Conservation (phyloP, 768 basidiomycete species). For the Termitomyces sp. region DNA sequence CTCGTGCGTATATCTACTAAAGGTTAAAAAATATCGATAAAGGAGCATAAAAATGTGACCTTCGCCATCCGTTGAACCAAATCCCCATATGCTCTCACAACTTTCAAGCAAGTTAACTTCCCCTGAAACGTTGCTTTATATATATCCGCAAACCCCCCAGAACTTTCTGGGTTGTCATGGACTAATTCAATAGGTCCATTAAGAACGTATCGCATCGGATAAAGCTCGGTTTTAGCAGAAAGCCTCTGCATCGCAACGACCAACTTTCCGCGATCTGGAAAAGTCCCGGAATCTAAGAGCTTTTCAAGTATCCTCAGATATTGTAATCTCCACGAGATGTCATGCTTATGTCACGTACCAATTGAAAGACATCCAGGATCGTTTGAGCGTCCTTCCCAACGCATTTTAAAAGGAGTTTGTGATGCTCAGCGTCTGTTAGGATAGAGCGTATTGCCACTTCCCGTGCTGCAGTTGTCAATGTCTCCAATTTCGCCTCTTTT, state of each 20-base stretch:
- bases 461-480: too few species aligned
- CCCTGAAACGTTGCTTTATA: neutral
- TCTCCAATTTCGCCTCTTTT: too few species aligned
- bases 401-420: neutral
- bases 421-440: neutral
- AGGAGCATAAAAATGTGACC: neutral
- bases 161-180: neutral
- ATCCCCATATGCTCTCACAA: neutral
- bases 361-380: constrained; percentile 6
- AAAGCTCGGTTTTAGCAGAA: constrained; percentile 6
- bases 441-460: neutral
- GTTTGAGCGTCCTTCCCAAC: constrained; percentile 1
- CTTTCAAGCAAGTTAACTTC: constrained; percentile 4
- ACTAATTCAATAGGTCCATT: neutral
- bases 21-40: neutral
- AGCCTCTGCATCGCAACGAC: constrained; percentile 5
- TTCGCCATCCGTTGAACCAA: neutral
- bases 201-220: neutral
- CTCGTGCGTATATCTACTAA: constrained; percentile 9
- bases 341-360: neutral
- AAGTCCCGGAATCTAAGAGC: neutral
- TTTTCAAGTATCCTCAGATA: neutral
- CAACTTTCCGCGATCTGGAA: neutral
- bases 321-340: neutral
- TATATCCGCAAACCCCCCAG: neutral